Conservation (phyloP, 2,329 filamentous ascomycete genomes). For the Fusarium decemcellulare region DNA sequence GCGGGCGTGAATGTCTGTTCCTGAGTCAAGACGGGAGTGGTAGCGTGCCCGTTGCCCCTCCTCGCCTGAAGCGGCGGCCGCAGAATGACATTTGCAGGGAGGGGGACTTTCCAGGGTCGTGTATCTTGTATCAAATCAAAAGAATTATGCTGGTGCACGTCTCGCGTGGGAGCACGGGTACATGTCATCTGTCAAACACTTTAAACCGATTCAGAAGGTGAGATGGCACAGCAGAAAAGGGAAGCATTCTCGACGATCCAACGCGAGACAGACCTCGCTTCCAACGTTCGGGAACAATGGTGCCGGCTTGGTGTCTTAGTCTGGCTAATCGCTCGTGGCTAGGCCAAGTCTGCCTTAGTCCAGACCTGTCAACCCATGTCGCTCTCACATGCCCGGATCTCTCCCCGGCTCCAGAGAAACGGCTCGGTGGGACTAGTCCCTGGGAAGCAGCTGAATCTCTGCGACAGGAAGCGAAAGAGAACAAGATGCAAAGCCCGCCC, state of each 20-base stretch:
- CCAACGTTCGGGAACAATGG: constrained; percentile 2
- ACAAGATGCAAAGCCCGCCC: not conserved
- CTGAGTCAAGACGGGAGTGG: not conserved
- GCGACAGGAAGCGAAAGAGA: not conserved
- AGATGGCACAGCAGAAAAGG: not conserved
- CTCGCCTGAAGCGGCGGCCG: not conserved
- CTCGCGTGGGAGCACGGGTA: not conserved
- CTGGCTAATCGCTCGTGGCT: not conserved
- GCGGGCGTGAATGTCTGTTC: not conserved
- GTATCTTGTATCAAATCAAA: not conserved
- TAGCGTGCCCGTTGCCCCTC: not conserved
- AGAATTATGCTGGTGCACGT: not conserved
- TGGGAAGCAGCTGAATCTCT: not conserved
- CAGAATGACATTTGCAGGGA: not conserved
- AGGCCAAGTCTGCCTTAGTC: not conserved
- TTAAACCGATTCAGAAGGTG: not conserved
- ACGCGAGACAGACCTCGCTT: not conserved
- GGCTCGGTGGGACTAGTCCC: not conserved
- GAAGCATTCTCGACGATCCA: not conserved
- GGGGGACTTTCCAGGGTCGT: not conserved
- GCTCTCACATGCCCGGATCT: constrained; percentile 3
- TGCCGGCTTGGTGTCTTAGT: not conserved
- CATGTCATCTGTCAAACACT: constrained; percentile 4
- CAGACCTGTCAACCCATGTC: not conserved
- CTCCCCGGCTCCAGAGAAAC: not conserved